Conservation (phyloP, 371 early-diverging fungal genomes). For the Actinomucor elegans region DNA sequence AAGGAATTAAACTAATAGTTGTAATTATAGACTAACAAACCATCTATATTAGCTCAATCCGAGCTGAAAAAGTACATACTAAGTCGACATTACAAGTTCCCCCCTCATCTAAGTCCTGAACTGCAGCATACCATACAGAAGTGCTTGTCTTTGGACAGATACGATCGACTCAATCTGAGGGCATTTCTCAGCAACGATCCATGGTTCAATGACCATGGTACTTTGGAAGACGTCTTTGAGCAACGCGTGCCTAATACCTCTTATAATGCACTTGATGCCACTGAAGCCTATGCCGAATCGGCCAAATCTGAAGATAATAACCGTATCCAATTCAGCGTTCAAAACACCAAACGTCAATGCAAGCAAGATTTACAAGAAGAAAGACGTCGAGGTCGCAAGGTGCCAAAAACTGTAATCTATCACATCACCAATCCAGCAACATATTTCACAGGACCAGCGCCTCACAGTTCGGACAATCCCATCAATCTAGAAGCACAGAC, state of each 20-base stretch:
- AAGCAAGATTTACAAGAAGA: constrained; percentile 39
- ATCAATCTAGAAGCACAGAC: constrained; percentile 29
- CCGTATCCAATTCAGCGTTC: constrained; percentile 8
- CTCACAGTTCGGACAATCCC: constrained; percentile 29
- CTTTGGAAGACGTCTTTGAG: constrained; percentile 29
- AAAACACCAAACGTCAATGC: constrained; percentile 32
- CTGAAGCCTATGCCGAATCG: constrained; percentile 25
- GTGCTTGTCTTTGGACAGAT: constrained; percentile 49
- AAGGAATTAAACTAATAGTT: constrained; percentile 7
- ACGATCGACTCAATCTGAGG: constrained; percentile 46
- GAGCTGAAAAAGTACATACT: constrained; percentile 70
- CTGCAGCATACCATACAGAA: constrained; percentile 53
- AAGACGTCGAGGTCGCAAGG: constrained; percentile 13
- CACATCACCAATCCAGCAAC: constrained; percentile 45
- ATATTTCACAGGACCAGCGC: constrained; percentile 38
- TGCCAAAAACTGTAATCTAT: constrained; percentile 43
- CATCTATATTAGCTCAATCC: constrained; percentile 40
- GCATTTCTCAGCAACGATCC: constrained; percentile 49
- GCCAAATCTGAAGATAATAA: constrained; percentile 21
- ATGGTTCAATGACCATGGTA: constrained; percentile 48
- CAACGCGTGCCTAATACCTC: constrained; percentile 4
- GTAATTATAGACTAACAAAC: background rate
- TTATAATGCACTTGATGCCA: constrained; percentile 18
- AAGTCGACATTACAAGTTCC: constrained; percentile 55
- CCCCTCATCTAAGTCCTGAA: constrained; percentile 39